Evolutionary conservation across 176 grass and related monocot species (phyloP).

Genomic region (Poa pratensis): DNA sequence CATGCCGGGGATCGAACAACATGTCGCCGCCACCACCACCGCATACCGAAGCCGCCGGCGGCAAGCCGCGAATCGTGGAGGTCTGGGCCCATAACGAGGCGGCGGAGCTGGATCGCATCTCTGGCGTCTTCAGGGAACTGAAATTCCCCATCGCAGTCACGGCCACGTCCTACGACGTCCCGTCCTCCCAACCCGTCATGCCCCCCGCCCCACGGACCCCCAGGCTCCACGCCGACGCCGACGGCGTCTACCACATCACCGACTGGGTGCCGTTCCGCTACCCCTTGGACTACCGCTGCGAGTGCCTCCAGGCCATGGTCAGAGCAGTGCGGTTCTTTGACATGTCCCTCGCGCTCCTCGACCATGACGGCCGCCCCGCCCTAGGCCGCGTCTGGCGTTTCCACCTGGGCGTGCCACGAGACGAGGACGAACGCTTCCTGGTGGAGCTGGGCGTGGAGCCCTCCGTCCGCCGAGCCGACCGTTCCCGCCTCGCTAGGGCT

Average conservation of each 20-base stretch:
- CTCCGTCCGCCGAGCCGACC: neutral
- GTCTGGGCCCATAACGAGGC: too few relatives aligned
- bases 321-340: neutral
- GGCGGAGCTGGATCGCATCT: neutral
- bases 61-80: too few relatives aligned
- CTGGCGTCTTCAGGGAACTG: neutral
- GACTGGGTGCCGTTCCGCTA: neutral
- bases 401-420: neutral
- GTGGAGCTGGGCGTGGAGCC: neutral
- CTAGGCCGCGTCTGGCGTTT: neutral
- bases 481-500: neutral
- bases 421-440: neutral
- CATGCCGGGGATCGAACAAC: neutral
- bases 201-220: neutral
- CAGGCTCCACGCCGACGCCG: neutral
- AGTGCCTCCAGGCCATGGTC: neutral
- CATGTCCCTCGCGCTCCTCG: neutral
- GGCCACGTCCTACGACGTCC: neutral
- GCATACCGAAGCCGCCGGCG: too few relatives aligned
- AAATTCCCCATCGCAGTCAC: neutral
- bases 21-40: too few relatives aligned
- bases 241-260: neutral
- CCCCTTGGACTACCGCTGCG: neutral
- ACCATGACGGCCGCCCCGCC: neutral
- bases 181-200: neutral